Conservation (phyloP, 2,329 filamentous ascomycete species). For the Colletotrichum siamense region DNA sequence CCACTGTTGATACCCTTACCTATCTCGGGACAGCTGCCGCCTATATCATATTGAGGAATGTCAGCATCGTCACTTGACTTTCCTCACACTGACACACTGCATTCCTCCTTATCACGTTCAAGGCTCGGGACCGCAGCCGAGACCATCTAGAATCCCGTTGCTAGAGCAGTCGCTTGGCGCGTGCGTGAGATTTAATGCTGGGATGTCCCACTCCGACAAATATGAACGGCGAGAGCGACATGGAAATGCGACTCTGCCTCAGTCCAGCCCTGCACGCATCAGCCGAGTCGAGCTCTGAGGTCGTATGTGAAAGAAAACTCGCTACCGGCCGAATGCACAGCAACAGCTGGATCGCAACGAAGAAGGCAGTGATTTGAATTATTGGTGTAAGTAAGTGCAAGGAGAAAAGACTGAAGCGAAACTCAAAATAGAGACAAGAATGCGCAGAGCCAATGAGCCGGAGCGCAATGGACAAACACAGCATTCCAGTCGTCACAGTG, state of each 20-base stretch:
- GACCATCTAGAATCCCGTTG: not conserved
- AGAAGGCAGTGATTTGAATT: not conserved
- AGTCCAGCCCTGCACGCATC: not conserved
- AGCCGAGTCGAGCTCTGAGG: not conserved
- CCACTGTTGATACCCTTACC: not conserved
- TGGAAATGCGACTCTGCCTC: not conserved
- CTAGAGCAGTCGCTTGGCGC: not conserved
- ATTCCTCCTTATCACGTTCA: not conserved
- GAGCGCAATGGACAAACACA: not conserved
- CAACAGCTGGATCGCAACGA: not conserved
- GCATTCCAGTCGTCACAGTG: not conserved
- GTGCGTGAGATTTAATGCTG: not conserved
- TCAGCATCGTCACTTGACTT: constrained; percentile 5
- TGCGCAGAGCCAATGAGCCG: not conserved
- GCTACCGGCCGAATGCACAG: not conserved
- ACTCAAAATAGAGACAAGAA: not conserved
- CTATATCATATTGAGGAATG: not conserved
- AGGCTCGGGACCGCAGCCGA: not conserved
- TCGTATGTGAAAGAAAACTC: not conserved
- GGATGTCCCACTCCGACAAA: not conserved
- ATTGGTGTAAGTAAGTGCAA: not conserved
- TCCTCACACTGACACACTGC: not conserved
- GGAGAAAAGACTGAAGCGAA: not conserved
- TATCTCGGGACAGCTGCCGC: not conserved
- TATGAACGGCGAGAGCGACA: not conserved